Evolutionary conservation across 2,329 filamentous ascomycete species (phyloP).

Genomic region (Lasiodiplodia sp.): DNA sequence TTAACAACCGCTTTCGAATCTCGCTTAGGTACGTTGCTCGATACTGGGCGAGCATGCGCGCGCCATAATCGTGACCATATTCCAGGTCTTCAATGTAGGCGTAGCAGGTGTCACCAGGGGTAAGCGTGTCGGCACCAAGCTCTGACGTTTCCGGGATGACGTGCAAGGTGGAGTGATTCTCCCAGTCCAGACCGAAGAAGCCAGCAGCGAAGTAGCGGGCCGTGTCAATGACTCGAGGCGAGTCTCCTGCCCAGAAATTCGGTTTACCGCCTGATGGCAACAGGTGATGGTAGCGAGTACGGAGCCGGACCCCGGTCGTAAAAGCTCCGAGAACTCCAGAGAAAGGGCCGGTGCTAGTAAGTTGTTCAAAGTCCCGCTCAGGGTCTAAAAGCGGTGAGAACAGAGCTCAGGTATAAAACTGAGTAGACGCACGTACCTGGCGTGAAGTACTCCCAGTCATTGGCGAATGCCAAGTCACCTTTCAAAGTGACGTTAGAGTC

Average conservation of each 20-base stretch:
- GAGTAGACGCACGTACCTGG: constrained; percentile 38
- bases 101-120: constrained; percentile 58
- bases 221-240: constrained; percentile 62
- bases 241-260: constrained; percentile 63
- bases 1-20: constrained; percentile 54
- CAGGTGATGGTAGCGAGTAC: constrained; percentile 61
- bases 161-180: constrained; percentile 52
- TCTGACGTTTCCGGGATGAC: constrained; percentile 61
- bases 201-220: constrained; percentile 63
- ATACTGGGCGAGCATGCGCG: constrained; percentile 56
- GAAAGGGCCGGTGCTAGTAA: constrained; percentile 64
- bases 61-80: constrained; percentile 60
- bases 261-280: constrained; percentile 44
- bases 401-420: background rate
- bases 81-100: constrained; percentile 48
- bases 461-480: constrained; percentile 62
- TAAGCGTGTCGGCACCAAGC: constrained; percentile 63
- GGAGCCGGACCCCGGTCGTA: constrained; percentile 61
- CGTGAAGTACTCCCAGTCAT: constrained; percentile 64
- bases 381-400: constrained; percentile 39
- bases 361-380: constrained; percentile 57
- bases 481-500: constrained; percentile 50
- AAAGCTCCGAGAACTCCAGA: constrained; percentile 63
- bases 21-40: constrained; percentile 56
- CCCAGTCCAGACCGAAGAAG: constrained; percentile 62